phyloP scores from a whole-genome alignment of 2,329 filamentous ascomycete genomes.

The Peltaster fructicola region DNA sequence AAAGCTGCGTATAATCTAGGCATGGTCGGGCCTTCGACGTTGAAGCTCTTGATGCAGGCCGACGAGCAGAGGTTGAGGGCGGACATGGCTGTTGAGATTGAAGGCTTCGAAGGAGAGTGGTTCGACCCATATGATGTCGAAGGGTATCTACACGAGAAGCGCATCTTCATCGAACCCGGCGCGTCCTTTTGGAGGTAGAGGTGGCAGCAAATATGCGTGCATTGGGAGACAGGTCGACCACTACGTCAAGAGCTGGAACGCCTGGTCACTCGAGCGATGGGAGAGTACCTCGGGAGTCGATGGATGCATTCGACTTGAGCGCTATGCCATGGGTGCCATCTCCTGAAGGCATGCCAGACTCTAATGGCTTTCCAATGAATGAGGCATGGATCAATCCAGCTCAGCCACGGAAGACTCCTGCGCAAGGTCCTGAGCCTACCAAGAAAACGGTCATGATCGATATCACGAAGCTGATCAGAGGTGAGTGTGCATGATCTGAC shows the following conservation, averaged over 20 bases:
- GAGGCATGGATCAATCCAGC: not conserved
- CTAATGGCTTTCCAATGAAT: too few species aligned
- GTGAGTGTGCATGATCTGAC: conserved; percentile 16
- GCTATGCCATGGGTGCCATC: too few species aligned
- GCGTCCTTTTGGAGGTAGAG: conserved; percentile 43
- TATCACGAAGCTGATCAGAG: conserved; percentile 25
- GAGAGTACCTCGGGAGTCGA: too few species aligned
- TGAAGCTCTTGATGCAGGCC: conserved; percentile 12
- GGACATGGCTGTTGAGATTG: conserved; percentile 31
- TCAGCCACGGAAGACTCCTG: not conserved
- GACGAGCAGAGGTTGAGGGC: conserved; percentile 10
- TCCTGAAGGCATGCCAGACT: too few species aligned
- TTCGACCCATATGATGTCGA: conserved; percentile 64
- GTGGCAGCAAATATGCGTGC: too few species aligned
- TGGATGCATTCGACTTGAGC: too few species aligned
- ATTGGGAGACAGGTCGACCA: too few species aligned
- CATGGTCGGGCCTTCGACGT: conserved; percentile 13
- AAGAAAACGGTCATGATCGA: conserved; percentile 26
- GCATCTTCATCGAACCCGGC: conserved; percentile 43
- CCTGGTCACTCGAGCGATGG: too few species aligned
- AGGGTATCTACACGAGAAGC: conserved; percentile 47
- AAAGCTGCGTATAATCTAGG: conserved; percentile 13
- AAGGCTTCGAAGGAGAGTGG: conserved; percentile 56
- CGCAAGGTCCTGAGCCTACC: too few species aligned
- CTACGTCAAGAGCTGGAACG: too few species aligned